Percentiles rank a stretch among this genome's conserved stretches.
These are phyloP conservation scores for Knoxia roxburghii DNA, from an alignment of 257 asterid species.

Conservation along the genomic window DNA sequence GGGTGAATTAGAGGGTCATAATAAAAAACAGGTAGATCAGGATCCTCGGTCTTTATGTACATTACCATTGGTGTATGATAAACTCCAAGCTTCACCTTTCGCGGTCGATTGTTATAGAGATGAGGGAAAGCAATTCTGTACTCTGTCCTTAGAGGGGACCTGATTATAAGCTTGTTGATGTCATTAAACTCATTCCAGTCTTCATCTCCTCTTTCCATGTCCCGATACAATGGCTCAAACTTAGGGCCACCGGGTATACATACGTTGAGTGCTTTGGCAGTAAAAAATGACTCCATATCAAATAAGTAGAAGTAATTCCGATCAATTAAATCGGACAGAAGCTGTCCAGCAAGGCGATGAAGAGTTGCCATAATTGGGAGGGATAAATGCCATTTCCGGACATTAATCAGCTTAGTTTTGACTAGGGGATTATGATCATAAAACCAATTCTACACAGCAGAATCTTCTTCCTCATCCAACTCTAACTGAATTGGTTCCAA, in stretches of 20 bases:
- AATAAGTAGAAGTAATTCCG: constrained; percentile 89
- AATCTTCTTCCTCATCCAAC: constrained; percentile 93
- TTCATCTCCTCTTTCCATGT: constrained; percentile 99
- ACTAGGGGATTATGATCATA: constrained; percentile 98
- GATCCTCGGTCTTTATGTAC: constrained; percentile 98
- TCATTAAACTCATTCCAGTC: constrained; percentile 99
- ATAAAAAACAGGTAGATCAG: constrained; percentile 94
- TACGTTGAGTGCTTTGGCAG: constrained; percentile 96
- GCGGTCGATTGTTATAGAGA: constrained; percentile 87
- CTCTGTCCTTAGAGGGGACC: constrained; percentile 98
- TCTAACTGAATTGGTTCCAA: constrained; percentile 96
- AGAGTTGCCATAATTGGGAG: constrained; percentile 98
- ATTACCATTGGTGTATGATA: constrained; percentile 96
- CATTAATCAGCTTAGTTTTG: constrained; percentile 88
- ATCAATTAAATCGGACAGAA: constrained; percentile 87
- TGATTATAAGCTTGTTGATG: constrained; percentile 88
- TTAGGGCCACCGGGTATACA: constrained; percentile 99
- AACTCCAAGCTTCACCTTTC: constrained; percentile 84
- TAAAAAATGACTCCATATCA: constrained; percentile 97
- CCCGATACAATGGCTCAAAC: constrained; percentile 96
- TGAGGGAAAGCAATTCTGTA: constrained; percentile 97
- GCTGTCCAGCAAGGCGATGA: constrained; percentile 95
- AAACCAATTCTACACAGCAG: constrained; percentile 94
- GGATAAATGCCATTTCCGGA: constrained; percentile 95
- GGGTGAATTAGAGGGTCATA: constrained; percentile 96